Base-by-base conservation (phyloP, 169 alveolate species). In the Eimeria praecox region DNA sequence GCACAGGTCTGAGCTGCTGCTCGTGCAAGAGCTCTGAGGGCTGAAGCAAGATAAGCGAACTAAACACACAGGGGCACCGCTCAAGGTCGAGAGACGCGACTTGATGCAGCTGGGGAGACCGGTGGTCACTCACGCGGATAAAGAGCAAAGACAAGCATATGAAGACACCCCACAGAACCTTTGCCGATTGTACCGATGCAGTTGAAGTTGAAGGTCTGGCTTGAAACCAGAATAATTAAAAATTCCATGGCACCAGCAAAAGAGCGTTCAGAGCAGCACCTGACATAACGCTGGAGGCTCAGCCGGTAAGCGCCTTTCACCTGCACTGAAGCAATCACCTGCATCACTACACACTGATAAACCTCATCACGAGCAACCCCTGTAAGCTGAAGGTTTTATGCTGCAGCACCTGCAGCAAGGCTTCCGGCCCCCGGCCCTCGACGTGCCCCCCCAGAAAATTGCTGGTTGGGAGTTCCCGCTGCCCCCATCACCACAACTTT, bases 261-360 rank as follows among this genome's bases (percentile, higher is more conserved):
- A 64, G 75, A 5, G 4, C 6, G 10, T 14, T 18, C 4, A 24
- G 75, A 8, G 38, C 16, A 64, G 75, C 40, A 64, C 75, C 38
- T 62, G 82, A 95, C 96, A 5, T 96, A 75, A 30, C 64, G n/a
- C 5, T 69, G 89, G 33, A 95, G 38, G 30, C 95, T 95, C 75
- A 56, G 94, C 14, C 95, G 35, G 38, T 16, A 54, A 24, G 97
- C 94, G 44, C 95, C 97, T 80, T 96, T 97, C 1, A 97, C 97
- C 38, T 90, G 44, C 1, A 97, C 98, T 42, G 97, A 96, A 35
- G 62, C 56, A n/a, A 97, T 69, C 42, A 95, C 97, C 62, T 95
- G 96, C 56, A 98, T 98, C 95, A 97, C 82, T 33, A 96, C 88
- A 30, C 96, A 96, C 30, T 96, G 97, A 73, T 95, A 95, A 59